Base-by-base conservation (phyloP, 345 rosid genomes). In the Salix arbutifolia region DNA sequence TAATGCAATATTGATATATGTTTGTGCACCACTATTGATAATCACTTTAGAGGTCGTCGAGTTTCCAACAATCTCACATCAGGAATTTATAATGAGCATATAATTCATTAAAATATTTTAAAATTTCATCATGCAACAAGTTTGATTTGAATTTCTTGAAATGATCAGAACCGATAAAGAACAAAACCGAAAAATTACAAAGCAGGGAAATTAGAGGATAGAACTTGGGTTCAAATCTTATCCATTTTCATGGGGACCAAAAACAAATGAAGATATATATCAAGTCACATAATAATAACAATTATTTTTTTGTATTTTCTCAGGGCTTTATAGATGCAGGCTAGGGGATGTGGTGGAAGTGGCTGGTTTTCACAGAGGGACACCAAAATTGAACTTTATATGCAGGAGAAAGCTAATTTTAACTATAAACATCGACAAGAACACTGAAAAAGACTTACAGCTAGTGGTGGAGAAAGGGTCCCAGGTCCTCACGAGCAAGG, bases 341-440 rank as follows among this genome's bases (percentile, higher is more conserved):
- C 82, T 95, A 35, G 99, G 99, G 25, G 99, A 95, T 65, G 91
- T 95, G 4, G 97, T 95, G 58, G 97, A 95, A 80, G 99, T 93
- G 71, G 85, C 88, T 3, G 92, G 97, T 18, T 93, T 91, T 81
- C 88, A 93, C 78, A 89, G 85, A 28, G 83, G 88, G 56, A 90
- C 96, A 21, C 99, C 99, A 6, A 95, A 95, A 67, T 48, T 95
- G 77, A 95, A 86, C 90, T 95, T 89, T 83, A 84, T 93, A 79
- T 91, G 96, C 87, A 87, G 99, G 75, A 90, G 93, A 73, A 95
- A 93, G 85, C 92, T 91, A 61, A 83, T 95, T 42, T 77, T 95
- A 70, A 86, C 91, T 0, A 78, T 95, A 70, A 95, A 95, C 86
- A 95, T 95, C 50, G 97, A 95, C 91, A 95, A 95, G 84, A 95